phyloP scores from a whole-genome alignment of 306 rosid genomes.

The Cicer pinnatifidum region DNA sequence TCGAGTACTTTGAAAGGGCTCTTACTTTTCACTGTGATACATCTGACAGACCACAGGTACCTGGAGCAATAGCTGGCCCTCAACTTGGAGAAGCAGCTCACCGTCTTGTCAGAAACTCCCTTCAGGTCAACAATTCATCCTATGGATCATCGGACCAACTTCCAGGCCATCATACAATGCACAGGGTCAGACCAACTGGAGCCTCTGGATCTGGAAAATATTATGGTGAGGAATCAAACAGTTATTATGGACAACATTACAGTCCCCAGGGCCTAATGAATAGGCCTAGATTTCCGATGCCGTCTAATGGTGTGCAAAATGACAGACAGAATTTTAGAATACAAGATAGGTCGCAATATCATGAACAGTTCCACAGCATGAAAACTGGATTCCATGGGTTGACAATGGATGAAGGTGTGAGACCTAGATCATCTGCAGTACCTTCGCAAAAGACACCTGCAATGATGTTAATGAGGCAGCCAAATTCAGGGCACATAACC shows the following conservation, averaged over 20 bases:
- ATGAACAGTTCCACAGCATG: slow-evolving; percentile 58
- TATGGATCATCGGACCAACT: slow-evolving; percentile 66
- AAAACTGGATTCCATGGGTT: slow-evolving; percentile 58
- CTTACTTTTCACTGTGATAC: slow-evolving; percentile 38
- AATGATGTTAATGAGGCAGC: slow-evolving; percentile 44
- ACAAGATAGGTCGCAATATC: slow-evolving; percentile 57
- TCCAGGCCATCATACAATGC: slow-evolving; percentile 54
- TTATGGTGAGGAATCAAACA: slow-evolving; percentile 63
- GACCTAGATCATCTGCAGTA: slow-evolving; percentile 52
- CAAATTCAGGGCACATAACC: slow-evolving; percentile 53
- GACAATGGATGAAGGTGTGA: slow-evolving; percentile 55
- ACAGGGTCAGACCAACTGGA: slow-evolving; percentile 65
- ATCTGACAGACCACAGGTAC: slow-evolving; percentile 71
- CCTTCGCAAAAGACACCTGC: slow-evolving; percentile 47
- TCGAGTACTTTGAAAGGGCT: slow-evolving; percentile 8
- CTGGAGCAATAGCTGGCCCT: slow-evolving; percentile 84
- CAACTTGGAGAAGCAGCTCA: slow-evolving; percentile 95
- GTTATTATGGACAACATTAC: slow-evolving; percentile 56
- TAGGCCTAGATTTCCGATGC: slow-evolving; percentile 63
- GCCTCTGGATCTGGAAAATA: slow-evolving; percentile 74
- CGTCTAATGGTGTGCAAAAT: slow-evolving; percentile 65
- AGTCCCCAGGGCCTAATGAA: slow-evolving; percentile 58
- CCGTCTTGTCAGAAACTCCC: slow-evolving; percentile 87
- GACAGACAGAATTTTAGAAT: slow-evolving; percentile 65
- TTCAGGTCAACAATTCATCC: slow-evolving; percentile 56